phyloP scores from a whole-genome alignment of 345 rosid species.

The Excoecaria agallocha region DNA sequence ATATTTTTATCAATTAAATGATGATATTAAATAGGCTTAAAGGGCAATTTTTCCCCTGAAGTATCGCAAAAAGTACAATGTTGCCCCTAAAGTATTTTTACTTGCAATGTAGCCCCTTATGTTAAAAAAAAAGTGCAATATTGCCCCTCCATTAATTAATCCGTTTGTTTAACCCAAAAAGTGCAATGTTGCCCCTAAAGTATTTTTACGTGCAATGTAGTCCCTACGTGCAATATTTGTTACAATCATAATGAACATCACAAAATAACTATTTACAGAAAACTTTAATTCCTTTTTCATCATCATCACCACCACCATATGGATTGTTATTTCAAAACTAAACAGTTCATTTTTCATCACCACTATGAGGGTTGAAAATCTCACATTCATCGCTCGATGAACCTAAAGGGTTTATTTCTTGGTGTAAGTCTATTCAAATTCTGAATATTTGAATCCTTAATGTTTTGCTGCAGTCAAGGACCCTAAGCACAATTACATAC shows the following conservation, averaged over 20 bases:
- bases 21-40: no score
- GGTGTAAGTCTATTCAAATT: slow-evolving; percentile 46
- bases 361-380: slow-evolving; percentile 39
- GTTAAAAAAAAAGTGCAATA: no score
- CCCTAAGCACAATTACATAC: slow-evolving; percentile 29
- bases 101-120: no score
- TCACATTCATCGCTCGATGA: slow-evolving; percentile 74
- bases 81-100: no score
- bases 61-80: no score
- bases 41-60: no score
- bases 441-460: slow-evolving; percentile 33
- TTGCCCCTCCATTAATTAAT: no score
- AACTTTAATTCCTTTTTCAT: background rate
- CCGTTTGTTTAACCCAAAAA: no score
- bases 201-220: no score
- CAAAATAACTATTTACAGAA: slow-evolving; percentile 3
- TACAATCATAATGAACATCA: background rate
- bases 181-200: no score
- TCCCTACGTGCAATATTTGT: no score
- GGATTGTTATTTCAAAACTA: background rate
- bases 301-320: background rate
- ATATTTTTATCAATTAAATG: no score
- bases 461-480: slow-evolving; percentile 32
- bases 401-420: slow-evolving; percentile 45
- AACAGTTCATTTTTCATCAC: slow-evolving; percentile 23